Evolutionary conservation across 345 rosid species (phyloP).

Genomic region (Lepidium sativum): DNA sequence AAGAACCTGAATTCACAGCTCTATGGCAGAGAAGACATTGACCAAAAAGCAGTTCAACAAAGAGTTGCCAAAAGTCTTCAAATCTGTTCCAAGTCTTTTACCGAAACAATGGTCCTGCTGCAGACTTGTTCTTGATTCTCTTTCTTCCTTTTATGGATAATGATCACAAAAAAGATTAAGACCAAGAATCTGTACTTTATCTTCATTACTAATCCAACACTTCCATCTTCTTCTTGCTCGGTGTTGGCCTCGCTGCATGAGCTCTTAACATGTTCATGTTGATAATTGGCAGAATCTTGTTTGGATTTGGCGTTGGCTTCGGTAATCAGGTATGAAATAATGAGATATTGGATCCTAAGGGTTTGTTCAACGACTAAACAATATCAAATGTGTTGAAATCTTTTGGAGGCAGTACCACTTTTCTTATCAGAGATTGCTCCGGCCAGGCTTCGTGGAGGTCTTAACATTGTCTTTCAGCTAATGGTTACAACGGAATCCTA

Average conservation of each 20-base stretch:
- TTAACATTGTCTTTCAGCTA: conserved; percentile 59
- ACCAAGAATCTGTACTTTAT: too few species aligned
- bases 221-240: conserved; percentile 49
- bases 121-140: too few species aligned
- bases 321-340: conserved; percentile 45
- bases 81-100: too few species aligned
- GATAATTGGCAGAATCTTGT: conserved; percentile 50
- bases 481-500: conserved; percentile 46
- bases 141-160: too few species aligned
- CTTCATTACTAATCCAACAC: too few species aligned
- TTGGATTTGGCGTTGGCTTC: conserved; percentile 70
- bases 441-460: conserved; percentile 41
- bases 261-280: conserved; percentile 38
- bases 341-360: neutral
- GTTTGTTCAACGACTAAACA: neutral
- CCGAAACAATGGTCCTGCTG: too few species aligned
- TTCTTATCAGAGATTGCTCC: conserved; percentile 67
- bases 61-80: too few species aligned
- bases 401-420: conserved; percentile 49
- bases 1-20: too few species aligned
- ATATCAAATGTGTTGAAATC: neutral
- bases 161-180: too few species aligned
- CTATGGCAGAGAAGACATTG: too few species aligned
- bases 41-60: too few species aligned
- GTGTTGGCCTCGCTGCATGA: conserved; percentile 39